Evolutionary conservation across 2,329 filamentous ascomycete species (phyloP), one percentile per base, ranked within the genome.

Genomic region (Penicillium sp.): DNA sequence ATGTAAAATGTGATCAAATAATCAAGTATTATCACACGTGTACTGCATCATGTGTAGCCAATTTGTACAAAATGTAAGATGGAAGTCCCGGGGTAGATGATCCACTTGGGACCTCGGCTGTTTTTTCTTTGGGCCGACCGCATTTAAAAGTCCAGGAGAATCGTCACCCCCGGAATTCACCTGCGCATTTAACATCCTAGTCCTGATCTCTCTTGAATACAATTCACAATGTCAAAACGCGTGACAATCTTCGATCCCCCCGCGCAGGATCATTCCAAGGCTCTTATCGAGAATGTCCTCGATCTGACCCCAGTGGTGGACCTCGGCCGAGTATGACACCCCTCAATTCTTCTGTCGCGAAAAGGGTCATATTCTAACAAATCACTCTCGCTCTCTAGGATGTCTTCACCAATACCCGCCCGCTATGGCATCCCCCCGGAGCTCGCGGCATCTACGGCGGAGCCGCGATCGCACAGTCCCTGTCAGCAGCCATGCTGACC

Each of bases 401-500:
- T 73, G 88, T 97, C 66, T 99, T 94, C 80, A 97, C 94, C 55
- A 99, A 99, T 75, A 90, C 92, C 2, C 89, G 92, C 38, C 89
- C 89, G 23, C 83, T 94, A 61, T 97, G 93, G 93, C 93, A 95
- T 67, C 94, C 94, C 0, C 88, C 90, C 0, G 92, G 91, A 21
- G 94, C 94, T 3, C 87, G 94, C 54, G 94, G 94, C 60, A 92
- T 99, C 76, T 99, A 91, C 71, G 94, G 94, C 72, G 93, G 93
- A 64, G 87, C 90, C 56, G 92, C 95, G 38, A 97, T 99, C 67
- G 93, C 93, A 48, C 93, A 97, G 81, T 93, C 85, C 69, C 87
- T 97, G 27, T 84, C 89, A 46, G 91, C 94, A 2, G 94, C 91
- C 25, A 92, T 96, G 75, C 86, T 87, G 71, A 99, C 94, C 9